Percentiles rank a stretch among this genome's conserved stretches.
phyloP scores from a whole-genome alignment of 192 early-diverging fungal genomes.

The Gamsiella multidivaricata region DNA sequence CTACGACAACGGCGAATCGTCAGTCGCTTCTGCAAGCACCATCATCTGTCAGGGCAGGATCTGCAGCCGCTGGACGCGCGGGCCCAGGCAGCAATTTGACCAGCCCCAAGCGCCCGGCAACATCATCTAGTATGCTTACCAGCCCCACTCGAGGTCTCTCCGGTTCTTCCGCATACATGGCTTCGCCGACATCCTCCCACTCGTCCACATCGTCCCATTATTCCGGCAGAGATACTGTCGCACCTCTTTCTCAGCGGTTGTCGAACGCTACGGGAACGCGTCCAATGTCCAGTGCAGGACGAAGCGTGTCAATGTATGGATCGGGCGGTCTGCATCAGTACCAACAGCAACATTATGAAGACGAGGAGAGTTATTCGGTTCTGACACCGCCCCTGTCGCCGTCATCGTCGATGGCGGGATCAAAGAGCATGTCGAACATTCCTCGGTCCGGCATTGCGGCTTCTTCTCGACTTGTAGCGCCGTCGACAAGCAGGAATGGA shows the following conservation, averaged over 20 bases:
- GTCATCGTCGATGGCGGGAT: slow-evolving; percentile 19
- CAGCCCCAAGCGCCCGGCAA: slow-evolving; percentile 8
- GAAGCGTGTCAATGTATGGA: slow-evolving; percentile 42
- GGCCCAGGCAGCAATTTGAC: background rate
- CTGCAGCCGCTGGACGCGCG: background rate
- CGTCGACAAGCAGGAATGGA: slow-evolving; percentile 10
- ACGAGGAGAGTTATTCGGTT: slow-evolving; percentile 19
- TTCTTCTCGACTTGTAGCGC: slow-evolving; percentile 21
- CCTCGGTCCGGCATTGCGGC: slow-evolving; percentile 17
- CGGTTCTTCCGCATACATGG: slow-evolving; percentile 11
- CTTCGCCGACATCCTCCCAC: slow-evolving; percentile 26
- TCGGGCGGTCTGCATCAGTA: slow-evolving; percentile 9
- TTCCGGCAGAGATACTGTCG: slow-evolving; percentile 9
- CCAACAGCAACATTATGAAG: background rate
- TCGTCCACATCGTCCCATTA: slow-evolving; percentile 29
- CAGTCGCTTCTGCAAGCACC: slow-evolving; percentile 21
- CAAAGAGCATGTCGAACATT: background rate
- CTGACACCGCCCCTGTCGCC: slow-evolving; percentile 47
- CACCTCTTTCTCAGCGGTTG: slow-evolving; percentile 18
- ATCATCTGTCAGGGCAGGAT: slow-evolving; percentile 1
- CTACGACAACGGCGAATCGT: background rate
- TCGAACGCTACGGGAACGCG: slow-evolving; percentile 29
- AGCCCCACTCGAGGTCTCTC: slow-evolving; percentile 18
- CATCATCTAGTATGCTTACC: slow-evolving; percentile 2
- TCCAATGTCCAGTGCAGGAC: background rate